A percentile compares a stretch with the other conserved stretches of the same genome.
These are phyloP conservation scores for Naganishia onofrii DNA, from an alignment of 768 basidiomycete species.

Conservation along the genomic window DNA sequence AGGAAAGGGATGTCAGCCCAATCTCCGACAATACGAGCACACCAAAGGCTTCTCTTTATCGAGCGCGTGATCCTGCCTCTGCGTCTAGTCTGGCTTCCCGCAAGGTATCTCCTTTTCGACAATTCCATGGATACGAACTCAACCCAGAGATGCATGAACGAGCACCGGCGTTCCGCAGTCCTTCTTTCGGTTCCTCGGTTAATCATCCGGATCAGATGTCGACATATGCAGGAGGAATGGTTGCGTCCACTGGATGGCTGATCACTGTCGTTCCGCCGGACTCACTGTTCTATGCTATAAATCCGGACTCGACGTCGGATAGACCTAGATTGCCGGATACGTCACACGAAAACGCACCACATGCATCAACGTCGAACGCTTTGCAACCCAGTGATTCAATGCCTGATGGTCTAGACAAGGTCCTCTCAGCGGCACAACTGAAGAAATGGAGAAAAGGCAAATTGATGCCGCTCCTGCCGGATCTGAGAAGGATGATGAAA, in stretches of 20 bases:
- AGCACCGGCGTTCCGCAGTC: not conserved
- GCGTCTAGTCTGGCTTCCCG: not conserved
- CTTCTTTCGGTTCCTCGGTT: not conserved
- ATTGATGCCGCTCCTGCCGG: slow-evolving; percentile 21
- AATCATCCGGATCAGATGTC: not conserved
- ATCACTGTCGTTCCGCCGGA: slow-evolving; percentile 30
- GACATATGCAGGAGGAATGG: slow-evolving; percentile 13
- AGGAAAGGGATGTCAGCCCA: not conserved
- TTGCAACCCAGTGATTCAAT: not conserved
- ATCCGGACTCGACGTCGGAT: not conserved
- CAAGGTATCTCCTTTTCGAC: not conserved
- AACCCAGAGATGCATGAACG: not conserved
- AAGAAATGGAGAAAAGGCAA: slow-evolving; percentile 26
- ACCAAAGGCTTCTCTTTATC: not conserved
- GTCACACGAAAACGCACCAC: not conserved
- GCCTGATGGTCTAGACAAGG: slow-evolving; percentile 5
- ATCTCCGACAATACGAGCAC: slow-evolving; percentile 5
- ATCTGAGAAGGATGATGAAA: slow-evolving; percentile 25
- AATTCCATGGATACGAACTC: not conserved
- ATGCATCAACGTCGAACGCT: not conserved
- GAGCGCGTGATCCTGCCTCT: not conserved
- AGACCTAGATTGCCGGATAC: not conserved
- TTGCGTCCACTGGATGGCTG: slow-evolving; percentile 19
- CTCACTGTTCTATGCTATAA: slow-evolving; percentile 8
- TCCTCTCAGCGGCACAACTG: slow-evolving; percentile 1